Evolutionary conservation across 2,329 filamentous ascomycete genomes (phyloP).

Genomic region (Fusarium guadeloupense): DNA sequence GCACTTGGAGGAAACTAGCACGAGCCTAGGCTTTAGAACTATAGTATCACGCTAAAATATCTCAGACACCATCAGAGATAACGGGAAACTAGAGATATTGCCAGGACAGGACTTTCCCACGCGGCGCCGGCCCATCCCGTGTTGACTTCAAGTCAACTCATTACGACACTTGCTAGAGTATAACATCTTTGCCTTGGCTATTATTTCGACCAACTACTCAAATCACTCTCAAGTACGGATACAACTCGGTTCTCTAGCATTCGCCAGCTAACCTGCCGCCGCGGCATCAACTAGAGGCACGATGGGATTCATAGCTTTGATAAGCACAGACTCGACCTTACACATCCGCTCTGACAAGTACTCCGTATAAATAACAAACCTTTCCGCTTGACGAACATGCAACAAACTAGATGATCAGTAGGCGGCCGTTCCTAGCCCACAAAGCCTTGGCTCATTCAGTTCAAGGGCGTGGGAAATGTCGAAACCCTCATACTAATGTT

Average conservation of each 20-base stretch:
- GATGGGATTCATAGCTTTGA: background rate
- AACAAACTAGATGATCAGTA: background rate
- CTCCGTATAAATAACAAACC: too few species aligned
- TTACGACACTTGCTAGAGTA: background rate
- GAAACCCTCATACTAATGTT: conserved; percentile 6
- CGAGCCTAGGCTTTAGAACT: background rate
- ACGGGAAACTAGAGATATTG: background rate
- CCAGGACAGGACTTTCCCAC: background rate
- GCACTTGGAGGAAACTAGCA: background rate
- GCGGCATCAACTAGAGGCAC: background rate
- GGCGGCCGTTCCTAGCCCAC: conserved; percentile 14
- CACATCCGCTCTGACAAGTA: background rate
- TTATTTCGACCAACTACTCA: background rate
- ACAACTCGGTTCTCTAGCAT: background rate
- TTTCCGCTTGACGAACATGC: background rate
- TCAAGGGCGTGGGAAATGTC: conserved; percentile 1
- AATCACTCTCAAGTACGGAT: background rate
- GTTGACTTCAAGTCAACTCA: conserved; percentile 1
- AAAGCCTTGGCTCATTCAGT: background rate
- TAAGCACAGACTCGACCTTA: background rate
- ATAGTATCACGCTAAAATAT: conserved; percentile 1
- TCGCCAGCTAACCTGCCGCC: background rate
- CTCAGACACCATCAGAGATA: background rate
- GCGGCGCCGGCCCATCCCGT: conserved; percentile 35
- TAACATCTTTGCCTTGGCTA: background rate